These are phyloP conservation scores for Condylostoma magnum DNA, from an alignment of 169 alveolate genomes.

Conservation along the genomic window DNA sequence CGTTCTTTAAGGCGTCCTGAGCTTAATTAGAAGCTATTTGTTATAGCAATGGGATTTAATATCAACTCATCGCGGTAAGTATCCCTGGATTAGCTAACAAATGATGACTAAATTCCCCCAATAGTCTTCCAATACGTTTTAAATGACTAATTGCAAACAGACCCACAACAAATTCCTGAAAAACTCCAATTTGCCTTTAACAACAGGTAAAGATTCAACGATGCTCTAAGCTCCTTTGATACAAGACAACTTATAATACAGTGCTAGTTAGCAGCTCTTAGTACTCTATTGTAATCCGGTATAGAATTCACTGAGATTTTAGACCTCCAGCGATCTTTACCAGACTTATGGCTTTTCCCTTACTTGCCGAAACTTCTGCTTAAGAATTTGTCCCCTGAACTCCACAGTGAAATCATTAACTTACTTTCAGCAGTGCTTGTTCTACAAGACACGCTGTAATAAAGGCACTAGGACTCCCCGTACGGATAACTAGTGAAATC, in stretches of 20 bases:
- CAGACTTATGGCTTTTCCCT: conserved; percentile 29
- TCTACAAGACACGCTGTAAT: not conserved
- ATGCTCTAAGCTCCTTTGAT: not conserved
- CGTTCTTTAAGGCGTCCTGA: not conserved
- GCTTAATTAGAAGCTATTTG: conserved; percentile 14
- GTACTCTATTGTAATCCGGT: not conserved
- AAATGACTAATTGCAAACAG: not conserved
- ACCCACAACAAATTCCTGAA: not conserved
- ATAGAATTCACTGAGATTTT: not conserved
- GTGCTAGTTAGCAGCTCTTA: conserved; percentile 9
- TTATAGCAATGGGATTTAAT: conserved; percentile 3
- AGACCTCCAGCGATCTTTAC: conserved; percentile 5
- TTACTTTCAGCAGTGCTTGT: not conserved
- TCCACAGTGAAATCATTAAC: not conserved
- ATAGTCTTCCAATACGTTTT: too few species aligned
- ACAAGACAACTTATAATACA: conserved; percentile 3
- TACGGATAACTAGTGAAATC: not conserved
- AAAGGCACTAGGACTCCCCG: not conserved
- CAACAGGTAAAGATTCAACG: conserved; percentile 10
- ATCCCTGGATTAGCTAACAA: too few species aligned
- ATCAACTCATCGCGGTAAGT: conserved; percentile 1
- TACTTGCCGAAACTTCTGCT: not conserved
- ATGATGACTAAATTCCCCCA: too few species aligned
- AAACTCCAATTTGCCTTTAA: not conserved
- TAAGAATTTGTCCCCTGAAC: not conserved